phyloP scores from a whole-genome alignment of 2,329 filamentous ascomycete genomes.

The Sporothrix phasma region DNA sequence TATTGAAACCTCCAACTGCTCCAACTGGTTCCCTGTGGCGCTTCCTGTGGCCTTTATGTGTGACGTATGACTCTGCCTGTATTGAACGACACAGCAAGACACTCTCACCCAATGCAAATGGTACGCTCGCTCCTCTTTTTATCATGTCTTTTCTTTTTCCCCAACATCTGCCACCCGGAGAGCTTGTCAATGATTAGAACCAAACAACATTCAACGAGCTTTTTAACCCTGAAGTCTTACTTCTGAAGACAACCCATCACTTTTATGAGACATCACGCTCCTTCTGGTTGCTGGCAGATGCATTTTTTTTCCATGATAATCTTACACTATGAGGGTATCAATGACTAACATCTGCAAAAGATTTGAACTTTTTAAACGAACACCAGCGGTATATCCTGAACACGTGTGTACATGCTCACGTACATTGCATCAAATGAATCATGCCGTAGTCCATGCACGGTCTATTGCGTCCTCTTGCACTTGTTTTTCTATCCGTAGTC shows the following conservation, averaged over 20 bases:
- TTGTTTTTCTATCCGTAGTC: conserved; percentile 9
- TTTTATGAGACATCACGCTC: conserved; percentile 43
- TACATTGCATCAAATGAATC: neutral
- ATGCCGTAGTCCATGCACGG: neutral
- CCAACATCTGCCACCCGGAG: neutral
- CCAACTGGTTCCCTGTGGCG: conserved; percentile 3
- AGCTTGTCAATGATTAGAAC: conserved; percentile 43
- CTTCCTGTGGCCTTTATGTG: neutral
- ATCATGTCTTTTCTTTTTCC: conserved; percentile 15
- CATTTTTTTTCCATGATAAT: conserved; percentile 9
- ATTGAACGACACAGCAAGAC: neutral
- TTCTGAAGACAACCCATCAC: conserved; percentile 52
- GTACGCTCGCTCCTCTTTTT: conserved; percentile 32
- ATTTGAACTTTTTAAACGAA: neutral
- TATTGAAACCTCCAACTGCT: conserved; percentile 6
- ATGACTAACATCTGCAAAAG: conserved; percentile 3
- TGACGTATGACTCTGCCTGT: neutral
- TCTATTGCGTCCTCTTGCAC: neutral
- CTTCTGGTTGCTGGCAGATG: neutral
- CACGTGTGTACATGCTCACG: neutral
- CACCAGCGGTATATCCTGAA: neutral
- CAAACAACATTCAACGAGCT: conserved; percentile 43
- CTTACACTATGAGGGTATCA: neutral
- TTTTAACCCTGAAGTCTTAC: conserved; percentile 56
- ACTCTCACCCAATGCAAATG: conserved; percentile 23